Evolutionary conservation across 176 grass and related monocot species (phyloP).

Genomic region (Musa itinerans): DNA sequence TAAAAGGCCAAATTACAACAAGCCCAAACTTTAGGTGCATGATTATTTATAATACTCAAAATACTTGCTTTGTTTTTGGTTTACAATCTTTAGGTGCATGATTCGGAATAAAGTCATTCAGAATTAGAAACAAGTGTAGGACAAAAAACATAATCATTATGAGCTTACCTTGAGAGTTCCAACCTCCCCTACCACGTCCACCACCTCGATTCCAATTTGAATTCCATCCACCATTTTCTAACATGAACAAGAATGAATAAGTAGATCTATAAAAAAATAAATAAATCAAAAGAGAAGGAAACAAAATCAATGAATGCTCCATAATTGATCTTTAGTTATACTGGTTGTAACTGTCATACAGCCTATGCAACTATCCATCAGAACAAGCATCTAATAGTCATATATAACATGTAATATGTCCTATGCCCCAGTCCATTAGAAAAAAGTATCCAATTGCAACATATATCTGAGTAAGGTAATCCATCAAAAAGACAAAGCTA

Average conservation of each 20-base stretch:
- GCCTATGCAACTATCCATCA: background rate
- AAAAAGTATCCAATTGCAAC: too few species aligned
- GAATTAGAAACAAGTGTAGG: background rate
- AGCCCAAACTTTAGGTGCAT: too few species aligned
- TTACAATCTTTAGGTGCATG: too few species aligned
- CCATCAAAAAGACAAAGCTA: slow-evolving; percentile 19
- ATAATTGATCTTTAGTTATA: background rate
- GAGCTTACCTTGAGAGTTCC: slow-evolving; percentile 42
- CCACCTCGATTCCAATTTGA: slow-evolving; percentile 51
- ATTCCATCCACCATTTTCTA: slow-evolving; percentile 82
- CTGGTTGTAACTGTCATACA: background rate
- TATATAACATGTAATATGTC: background rate
- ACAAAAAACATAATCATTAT: slow-evolving; percentile 11
- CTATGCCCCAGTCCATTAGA: too few species aligned
- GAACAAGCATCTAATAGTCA: background rate
- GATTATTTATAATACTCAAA: too few species aligned
- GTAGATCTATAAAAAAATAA: background rate
- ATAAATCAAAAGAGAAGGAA: background rate
- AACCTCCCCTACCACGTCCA: slow-evolving; percentile 54
- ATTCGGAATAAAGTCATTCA: too few species aligned
- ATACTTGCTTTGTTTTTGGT: too few species aligned
- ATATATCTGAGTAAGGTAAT: background rate
- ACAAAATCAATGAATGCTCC: background rate
- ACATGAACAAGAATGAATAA: slow-evolving; percentile 12
- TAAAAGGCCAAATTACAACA: too few species aligned